Percentiles rank a stretch among this genome's conserved stretches.
These are phyloP conservation scores for Dendrobium huoshanense DNA, from an alignment of 106 monocot species.

Conservation along the genomic window DNA sequence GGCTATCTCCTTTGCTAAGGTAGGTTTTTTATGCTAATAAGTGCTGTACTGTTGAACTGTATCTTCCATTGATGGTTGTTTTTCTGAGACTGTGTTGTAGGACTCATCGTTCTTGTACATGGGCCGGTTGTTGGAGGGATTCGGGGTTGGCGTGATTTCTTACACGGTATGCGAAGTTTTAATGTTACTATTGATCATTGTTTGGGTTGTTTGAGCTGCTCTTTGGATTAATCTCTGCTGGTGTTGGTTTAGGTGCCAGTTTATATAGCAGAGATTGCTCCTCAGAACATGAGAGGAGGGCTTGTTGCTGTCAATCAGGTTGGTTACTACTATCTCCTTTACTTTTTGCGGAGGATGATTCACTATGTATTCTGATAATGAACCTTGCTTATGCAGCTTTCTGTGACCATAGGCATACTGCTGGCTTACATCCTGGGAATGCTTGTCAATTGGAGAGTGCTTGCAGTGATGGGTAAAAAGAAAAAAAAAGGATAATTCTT, in stretches of 20 bases:
- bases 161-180: conserved; percentile 38
- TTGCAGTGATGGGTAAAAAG: conserved; percentile 74
- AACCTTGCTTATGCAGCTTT: conserved; percentile 43
- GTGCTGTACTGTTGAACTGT: not conserved
- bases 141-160: conserved; percentile 88
- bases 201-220: not conserved
- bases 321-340: not conserved
- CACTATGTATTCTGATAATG: not conserved
- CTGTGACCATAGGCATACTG: conserved; percentile 84
- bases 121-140: conserved; percentile 88
- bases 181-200: not conserved
- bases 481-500: not conserved
- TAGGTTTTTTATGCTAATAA: conserved; percentile 14
- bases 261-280: conserved; percentile 94
- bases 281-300: conserved; percentile 90
- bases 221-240: not conserved
- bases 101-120: conserved; percentile 90
- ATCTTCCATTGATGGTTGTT: not conserved
- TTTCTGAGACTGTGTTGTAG: conserved; percentile 20
- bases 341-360: not conserved
- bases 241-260: conserved; percentile 61
- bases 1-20: conserved; percentile 84
- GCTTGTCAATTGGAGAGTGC: conserved; percentile 78
- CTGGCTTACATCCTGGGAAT: conserved; percentile 80
- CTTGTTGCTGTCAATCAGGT: conserved; percentile 96